These are phyloP conservation scores for Bipolaris sorokiniana DNA, from an alignment of 2,329 filamentous ascomycete genomes.

Conservation along the genomic window DNA sequence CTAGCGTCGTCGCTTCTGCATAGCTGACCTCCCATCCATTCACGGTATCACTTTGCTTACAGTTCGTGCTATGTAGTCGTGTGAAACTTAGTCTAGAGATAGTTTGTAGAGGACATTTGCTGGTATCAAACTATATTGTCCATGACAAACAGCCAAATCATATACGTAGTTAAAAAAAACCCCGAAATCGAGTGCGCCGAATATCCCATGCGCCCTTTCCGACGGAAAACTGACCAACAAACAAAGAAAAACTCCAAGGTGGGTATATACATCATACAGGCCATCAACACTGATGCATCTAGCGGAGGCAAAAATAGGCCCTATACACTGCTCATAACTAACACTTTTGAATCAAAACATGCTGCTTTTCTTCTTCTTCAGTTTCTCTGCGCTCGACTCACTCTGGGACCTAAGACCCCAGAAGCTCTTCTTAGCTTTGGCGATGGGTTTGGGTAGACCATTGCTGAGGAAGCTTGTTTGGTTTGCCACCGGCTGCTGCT, in stretches of 20 bases:
- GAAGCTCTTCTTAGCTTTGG: slow-evolving; percentile 48
- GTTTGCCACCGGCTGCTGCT: slow-evolving; percentile 37
- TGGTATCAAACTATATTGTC: too few relatives aligned
- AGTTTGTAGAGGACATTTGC: too few relatives aligned
- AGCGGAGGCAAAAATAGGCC: not conserved
- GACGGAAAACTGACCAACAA: not conserved
- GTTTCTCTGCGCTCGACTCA: slow-evolving; percentile 38
- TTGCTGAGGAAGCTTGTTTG: slow-evolving; percentile 47
- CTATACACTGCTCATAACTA: too few relatives aligned
- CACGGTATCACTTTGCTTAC: too few relatives aligned
- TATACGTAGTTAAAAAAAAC: too few relatives aligned
- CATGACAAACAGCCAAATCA: too few relatives aligned
- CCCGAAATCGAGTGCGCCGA: not conserved
- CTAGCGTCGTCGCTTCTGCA: not conserved
- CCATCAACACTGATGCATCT: not conserved
- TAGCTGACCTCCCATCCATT: not conserved
- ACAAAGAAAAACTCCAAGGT: not conserved
- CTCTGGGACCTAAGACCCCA: slow-evolving; percentile 45
- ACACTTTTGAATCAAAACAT: slow-evolving; percentile 46
- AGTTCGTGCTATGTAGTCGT: too few relatives aligned
- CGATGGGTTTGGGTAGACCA: slow-evolving; percentile 33
- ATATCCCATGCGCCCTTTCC: not conserved
- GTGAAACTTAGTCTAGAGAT: too few relatives aligned
- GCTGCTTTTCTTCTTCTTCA: slow-evolving; percentile 54
- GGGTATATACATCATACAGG: not conserved